Evolutionary conservation across 2,329 filamentous ascomycete genomes (phyloP), one percentile per base, ranked within the genome.

Genomic region (Grosmannia huntii): DNA sequence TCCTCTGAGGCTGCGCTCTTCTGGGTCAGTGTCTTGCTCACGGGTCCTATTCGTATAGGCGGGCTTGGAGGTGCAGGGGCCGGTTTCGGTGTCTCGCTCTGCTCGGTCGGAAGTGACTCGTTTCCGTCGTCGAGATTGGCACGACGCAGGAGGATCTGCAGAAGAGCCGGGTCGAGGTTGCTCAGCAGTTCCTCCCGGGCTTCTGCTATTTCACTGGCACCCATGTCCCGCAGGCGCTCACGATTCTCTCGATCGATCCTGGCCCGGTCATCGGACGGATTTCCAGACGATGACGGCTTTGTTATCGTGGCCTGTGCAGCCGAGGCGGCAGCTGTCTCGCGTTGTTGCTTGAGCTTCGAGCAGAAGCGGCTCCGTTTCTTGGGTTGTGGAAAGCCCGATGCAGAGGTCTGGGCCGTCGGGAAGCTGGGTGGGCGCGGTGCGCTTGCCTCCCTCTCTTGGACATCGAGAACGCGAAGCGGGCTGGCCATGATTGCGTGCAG

Each of bases 191-290:
- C 92, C 60, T 83, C 77, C 50, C 86, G 82, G 60, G 94, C 90
- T 64, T 85, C 77, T 61, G 87, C 84, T 60, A 97, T 95, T 70
- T 96, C 89, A 44, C 83, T 80, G 0, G 82, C 74, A 1, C 87
- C 87, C 94, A 99, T 96, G 28, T 77, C 76, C 16, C 84, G 84
- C 53, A 99, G 70, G 60, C 81, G 81, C 59, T 83, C 79, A 51
- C 74, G 81, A 66, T 97, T 99, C 69, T 97, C 90, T 64, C 84
- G 79, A 66, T 92, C 87, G 68, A 99, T 97, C 5, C 79, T 76
- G 62, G 75, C 74, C 66, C 82, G 83, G 67, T 96, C 90, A 50
- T 79, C 75, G 5, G 16, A n/a, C 6, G 41, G 6, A 44, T 44
- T 44, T 21, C 19, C 41, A 19, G 7, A 16, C 4, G 19, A 44